Percentiles rank a stretch among this genome's conserved stretches.
phyloP scores from a whole-genome alignment of 208 protist genomes.

The Leishmania aethiopica region DNA sequence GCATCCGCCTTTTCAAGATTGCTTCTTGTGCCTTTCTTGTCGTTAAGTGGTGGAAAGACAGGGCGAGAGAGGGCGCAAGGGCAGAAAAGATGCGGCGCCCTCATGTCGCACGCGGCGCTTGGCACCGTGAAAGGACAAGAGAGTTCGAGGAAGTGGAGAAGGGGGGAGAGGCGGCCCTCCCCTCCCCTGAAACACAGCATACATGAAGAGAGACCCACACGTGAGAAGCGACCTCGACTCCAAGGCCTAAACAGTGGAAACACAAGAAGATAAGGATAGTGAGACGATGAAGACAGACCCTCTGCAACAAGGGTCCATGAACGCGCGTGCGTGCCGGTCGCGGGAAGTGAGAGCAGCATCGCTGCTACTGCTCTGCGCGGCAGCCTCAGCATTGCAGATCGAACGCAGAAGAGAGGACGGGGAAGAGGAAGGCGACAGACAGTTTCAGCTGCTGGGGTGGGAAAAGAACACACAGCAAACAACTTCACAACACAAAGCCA shows the following conservation, averaged over 20 bases:
- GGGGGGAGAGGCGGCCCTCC: neutral
- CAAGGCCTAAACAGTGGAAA: neutral
- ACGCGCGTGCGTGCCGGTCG: neutral
- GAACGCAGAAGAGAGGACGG: neutral
- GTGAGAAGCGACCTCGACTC: neutral
- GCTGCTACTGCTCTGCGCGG: neutral
- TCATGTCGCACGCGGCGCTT: neutral
- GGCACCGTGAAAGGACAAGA: slow-evolving; percentile 14
- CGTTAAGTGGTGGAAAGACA: neutral
- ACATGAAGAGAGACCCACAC: neutral
- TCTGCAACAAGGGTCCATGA: neutral
- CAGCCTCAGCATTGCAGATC: neutral
- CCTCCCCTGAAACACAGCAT: neutral
- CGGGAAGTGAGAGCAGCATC: neutral
- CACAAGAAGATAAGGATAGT: neutral
- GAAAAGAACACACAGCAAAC: neutral
- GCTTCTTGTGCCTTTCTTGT: neutral
- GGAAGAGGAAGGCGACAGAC: neutral
- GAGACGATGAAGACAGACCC: neutral
- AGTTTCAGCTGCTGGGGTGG: neutral
- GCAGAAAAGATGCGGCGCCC: neutral
- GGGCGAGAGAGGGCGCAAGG: neutral
- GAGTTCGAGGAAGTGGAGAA: neutral
- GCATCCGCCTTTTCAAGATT: neutral
- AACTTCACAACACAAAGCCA: neutral